Evolutionary conservation across 2,329 filamentous ascomycete genomes (phyloP).

Genomic region (Onygenales sp.): DNA sequence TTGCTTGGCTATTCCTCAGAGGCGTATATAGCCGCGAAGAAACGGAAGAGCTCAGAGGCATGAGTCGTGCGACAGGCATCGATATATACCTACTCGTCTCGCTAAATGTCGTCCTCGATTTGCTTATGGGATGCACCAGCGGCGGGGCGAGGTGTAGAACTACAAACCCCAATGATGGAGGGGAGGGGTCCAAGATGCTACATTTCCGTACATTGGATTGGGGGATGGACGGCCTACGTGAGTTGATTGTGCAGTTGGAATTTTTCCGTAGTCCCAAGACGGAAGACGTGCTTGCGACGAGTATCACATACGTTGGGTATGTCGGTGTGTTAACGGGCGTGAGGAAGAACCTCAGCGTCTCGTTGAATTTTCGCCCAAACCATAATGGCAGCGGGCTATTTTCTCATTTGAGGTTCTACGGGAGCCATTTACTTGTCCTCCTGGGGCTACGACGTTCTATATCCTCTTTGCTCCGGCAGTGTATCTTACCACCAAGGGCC

Average conservation of each 20-base stretch:
- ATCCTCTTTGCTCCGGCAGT: conserved; percentile 40
- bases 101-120: conserved; percentile 54
- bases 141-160: conserved; percentile 32
- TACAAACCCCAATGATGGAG: conserved; percentile 5
- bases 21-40: conserved; percentile 47
- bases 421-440: conserved; percentile 40
- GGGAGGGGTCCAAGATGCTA: conserved; percentile 20
- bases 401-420: conserved; percentile 12
- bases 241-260: conserved; percentile 44
- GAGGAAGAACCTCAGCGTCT: conserved; percentile 36
- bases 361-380: conserved; percentile 37
- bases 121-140: conserved; percentile 57
- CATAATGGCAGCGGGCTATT: conserved; percentile 18
- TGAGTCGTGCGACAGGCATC: conserved; percentile 42
- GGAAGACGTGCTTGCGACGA: conserved; percentile 34
- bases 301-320: conserved; percentile 42
- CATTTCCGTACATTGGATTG: conserved; percentile 42
- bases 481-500: conserved; percentile 24
- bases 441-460: conserved; percentile 46
- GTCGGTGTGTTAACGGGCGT: conserved; percentile 43
- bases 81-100: conserved; percentile 52
- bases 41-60: conserved; percentile 51
- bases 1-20: conserved; percentile 41
- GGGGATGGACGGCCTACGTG: conserved; percentile 43
- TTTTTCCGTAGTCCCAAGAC: conserved; percentile 30